Percentiles rank a stretch among this genome's conserved stretches.
Evolutionary conservation across 2,329 filamentous ascomycete genomes (phyloP).

Genomic region (Orbilia brochopaga): DNA sequence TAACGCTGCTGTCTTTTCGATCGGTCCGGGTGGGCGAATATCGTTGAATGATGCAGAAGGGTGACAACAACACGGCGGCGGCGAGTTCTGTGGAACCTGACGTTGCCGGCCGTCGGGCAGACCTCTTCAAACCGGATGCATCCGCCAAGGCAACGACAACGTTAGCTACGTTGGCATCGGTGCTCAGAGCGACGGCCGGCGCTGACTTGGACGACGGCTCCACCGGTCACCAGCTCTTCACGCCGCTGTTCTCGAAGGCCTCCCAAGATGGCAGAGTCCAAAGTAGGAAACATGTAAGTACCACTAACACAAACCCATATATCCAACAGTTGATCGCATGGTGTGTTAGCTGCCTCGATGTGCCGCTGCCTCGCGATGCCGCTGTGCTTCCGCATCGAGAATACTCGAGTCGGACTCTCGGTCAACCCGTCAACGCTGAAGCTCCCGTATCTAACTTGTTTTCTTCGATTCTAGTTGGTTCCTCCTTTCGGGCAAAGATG

Average conservation of each 20-base stretch:
- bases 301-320: neutral
- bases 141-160: neutral
- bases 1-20: conserved; percentile 3
- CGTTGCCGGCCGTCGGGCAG: conserved; percentile 1
- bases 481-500: conserved; percentile 25
- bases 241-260: neutral
- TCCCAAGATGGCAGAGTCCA: neutral
- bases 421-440: neutral
- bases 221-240: no score
- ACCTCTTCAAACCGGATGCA: conserved; percentile 25
- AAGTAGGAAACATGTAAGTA: neutral
- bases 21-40: conserved; percentile 19
- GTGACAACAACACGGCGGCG: conserved; percentile 17
- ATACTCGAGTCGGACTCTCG: no score
- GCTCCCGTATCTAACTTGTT: neutral
- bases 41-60: conserved; percentile 35
- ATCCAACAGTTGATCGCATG: neutral
- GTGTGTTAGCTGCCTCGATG: neutral
- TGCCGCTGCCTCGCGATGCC: neutral
- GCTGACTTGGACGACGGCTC: no score
- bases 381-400: no score
- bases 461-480: conserved; percentile 21
- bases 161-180: no score
- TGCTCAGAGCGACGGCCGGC: neutral
- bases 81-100: conserved; percentile 16